Evolutionary conservation across 139 green algal species (phyloP), one percentile per base, ranked within the genome.

Genomic region (Pleodorina starrii): DNA sequence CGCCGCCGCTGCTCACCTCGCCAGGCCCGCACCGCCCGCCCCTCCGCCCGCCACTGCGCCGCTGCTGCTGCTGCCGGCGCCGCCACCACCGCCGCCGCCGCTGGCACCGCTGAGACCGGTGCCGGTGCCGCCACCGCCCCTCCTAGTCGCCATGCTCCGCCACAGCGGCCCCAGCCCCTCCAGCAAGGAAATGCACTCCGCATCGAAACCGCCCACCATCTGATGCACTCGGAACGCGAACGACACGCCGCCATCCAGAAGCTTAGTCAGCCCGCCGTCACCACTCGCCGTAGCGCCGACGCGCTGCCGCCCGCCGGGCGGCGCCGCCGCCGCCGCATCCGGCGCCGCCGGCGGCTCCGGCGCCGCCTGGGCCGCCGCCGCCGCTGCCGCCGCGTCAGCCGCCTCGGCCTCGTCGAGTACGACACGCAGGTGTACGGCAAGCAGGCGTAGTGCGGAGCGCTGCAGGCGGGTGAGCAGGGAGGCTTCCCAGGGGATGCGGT

Each of bases 141-240:
- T 76, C 32, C 68, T n/a, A n/a, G 19, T 0, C 68, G 32, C 29
- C 68, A 76, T 76, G 21, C 35, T 23, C 29, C 83, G 66, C 84
- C 84, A 89, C 35, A 82, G 23, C 5, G 84, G 69, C 48, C 84
- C 84, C 69, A 89, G 69, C 48, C 25, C 42, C 84, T 89, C 84
- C 69, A 89, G 84, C 84, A 74, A 35, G 0, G 5, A 35, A 12
- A 89, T 89, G 50, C 69, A 82, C 69, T 57, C 84, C 2, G 43
- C 9, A 36, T 89, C 69, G 38, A 89, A 83, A 10, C 84, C 84
- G 23, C 84, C 84, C 69, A 89, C 84, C 68, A 89, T 54, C 69
- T 82, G 69, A 50, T 89, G 84, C 69, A 89, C 84, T 11, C 84
- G 84, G 35, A 89, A 89, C 14, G 84, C 68, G 27, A 89, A 89